phyloP scores from a whole-genome alignment of 2,329 filamentous ascomycete species.

The Xylariaceae sp. region DNA sequence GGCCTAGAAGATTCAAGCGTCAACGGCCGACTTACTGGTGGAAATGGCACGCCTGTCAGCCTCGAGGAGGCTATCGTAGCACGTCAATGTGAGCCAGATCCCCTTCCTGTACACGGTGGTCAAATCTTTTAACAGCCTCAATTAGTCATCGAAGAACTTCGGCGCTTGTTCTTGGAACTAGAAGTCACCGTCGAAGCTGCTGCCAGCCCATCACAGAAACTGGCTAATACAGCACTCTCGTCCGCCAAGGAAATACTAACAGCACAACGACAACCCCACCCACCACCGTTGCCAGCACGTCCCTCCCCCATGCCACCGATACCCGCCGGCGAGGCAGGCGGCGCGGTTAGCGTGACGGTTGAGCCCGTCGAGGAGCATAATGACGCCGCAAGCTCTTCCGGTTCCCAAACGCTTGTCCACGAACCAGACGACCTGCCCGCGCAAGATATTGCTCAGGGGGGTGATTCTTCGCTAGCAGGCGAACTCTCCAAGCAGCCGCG shows the following conservation, averaged over 20 bases:
- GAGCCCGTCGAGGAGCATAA: constrained; percentile 29
- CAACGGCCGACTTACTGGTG: constrained; percentile 67
- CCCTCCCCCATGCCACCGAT: constrained; percentile 37
- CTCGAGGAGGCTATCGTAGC: constrained; percentile 57
- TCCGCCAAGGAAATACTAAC: constrained; percentile 36
- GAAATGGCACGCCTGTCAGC: constrained; percentile 47
- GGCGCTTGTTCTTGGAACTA: constrained; percentile 64
- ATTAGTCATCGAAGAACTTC: constrained; percentile 71
- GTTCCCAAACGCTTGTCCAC: constrained; percentile 49
- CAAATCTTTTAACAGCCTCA: constrained; percentile 15
- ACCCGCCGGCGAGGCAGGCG: constrained; percentile 27
- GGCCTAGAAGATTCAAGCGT: constrained; percentile 60
- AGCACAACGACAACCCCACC: constrained; percentile 21
- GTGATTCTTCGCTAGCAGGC: too few species aligned
- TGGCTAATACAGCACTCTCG: constrained; percentile 75
- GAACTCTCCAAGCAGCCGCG: too few species aligned
- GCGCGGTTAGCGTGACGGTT: constrained; percentile 32
- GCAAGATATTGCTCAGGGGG: too few species aligned
- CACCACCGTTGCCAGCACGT: constrained; percentile 47
- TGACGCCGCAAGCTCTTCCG: constrained; percentile 43
- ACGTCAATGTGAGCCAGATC: constrained; percentile 63
- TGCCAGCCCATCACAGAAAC: constrained; percentile 66
- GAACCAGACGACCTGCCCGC: constrained; percentile 35
- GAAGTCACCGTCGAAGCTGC: constrained; percentile 56
- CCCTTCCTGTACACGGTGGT: background rate